Conservation (phyloP, 257 asterid genomes). For the Echium plantagineum region DNA sequence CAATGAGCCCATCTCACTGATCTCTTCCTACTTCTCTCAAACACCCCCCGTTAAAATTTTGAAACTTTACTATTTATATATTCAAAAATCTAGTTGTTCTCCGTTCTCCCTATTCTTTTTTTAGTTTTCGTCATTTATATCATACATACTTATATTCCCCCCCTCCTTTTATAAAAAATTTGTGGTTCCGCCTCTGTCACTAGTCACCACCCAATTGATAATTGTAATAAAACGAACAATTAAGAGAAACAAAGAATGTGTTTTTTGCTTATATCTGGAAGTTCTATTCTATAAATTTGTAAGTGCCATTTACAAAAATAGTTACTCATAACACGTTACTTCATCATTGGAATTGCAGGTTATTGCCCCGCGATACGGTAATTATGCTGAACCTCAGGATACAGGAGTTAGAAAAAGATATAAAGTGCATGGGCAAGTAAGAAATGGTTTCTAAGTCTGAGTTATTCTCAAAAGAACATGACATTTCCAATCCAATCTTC, state of each 20-base stretch:
- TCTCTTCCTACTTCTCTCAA: neutral
- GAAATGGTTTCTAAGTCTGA: slow-evolving; percentile 9
- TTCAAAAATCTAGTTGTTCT: too few relatives aligned
- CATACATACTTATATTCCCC: too few relatives aligned
- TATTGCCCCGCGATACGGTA: slow-evolving; percentile 67
- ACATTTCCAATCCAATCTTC: slow-evolving; percentile 9
- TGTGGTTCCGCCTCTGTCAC: too few relatives aligned
- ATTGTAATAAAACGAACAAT: too few relatives aligned
- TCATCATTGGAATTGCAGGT: slow-evolving; percentile 41
- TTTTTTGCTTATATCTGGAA: neutral
- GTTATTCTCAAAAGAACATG: slow-evolving; percentile 6
- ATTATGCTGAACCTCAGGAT: slow-evolving; percentile 65
- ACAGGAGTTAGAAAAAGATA: slow-evolving; percentile 65
- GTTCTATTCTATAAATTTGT: neutral
- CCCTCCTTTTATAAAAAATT: too few relatives aligned
- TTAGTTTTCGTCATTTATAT: too few relatives aligned
- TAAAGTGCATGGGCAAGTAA: slow-evolving; percentile 81
- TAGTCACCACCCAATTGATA: too few relatives aligned
- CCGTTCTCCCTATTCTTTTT: too few relatives aligned
- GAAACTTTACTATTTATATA: too few relatives aligned
- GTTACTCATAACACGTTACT: neutral
- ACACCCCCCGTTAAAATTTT: neutral
- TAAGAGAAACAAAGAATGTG: too few relatives aligned
- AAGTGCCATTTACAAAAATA: neutral
- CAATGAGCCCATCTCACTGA: neutral